Percentiles rank a stretch among this genome's conserved stretches.
Conservation (phyloP, 1,139 yeast species). For the Lipomyces yarrowii region DNA sequence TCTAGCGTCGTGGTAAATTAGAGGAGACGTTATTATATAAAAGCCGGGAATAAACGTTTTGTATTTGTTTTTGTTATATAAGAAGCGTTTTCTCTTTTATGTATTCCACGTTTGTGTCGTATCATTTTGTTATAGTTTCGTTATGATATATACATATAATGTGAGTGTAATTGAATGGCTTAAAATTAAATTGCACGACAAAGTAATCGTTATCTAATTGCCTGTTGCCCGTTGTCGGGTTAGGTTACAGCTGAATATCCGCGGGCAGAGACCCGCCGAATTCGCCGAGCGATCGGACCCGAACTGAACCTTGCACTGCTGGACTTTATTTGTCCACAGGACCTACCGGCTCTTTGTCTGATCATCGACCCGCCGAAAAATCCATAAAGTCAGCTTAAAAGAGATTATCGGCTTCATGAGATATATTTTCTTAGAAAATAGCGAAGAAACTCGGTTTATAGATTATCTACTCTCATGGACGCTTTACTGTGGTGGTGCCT, state of each 20-base stretch:
- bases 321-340: too few relatives aligned
- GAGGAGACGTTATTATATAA: background rate
- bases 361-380: too few relatives aligned
- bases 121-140: background rate
- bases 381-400: too few relatives aligned
- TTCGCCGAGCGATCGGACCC: too few relatives aligned
- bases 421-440: too few relatives aligned
- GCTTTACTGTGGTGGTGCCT: too few relatives aligned
- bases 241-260: background rate
- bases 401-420: too few relatives aligned
- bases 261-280: background rate
- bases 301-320: too few relatives aligned
- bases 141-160: background rate
- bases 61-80: background rate
- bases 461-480: too few relatives aligned
- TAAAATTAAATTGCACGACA: background rate
- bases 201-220: too few relatives aligned
- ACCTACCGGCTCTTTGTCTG: too few relatives aligned
- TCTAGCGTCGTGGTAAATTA: background rate
- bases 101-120: background rate
- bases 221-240: background rate
- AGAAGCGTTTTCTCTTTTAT: background rate
- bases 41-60: constrained; percentile 1
- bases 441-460: too few relatives aligned
- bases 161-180: background rate